Conservation (phyloP, 2,329 filamentous ascomycete genomes). For the Ploettnerulaceae sp. region DNA sequence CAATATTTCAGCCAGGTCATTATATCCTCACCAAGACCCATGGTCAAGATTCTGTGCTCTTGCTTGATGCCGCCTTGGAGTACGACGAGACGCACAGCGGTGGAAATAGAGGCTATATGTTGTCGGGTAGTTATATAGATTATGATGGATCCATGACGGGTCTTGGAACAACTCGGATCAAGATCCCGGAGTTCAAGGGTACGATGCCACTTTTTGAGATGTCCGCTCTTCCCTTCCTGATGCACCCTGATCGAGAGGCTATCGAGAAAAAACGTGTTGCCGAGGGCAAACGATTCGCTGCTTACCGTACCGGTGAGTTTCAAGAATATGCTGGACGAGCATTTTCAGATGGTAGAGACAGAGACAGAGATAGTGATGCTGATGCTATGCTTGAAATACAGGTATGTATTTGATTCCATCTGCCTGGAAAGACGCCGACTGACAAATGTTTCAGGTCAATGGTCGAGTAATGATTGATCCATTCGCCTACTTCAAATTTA, state of each 20-base stretch:
- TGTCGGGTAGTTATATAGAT: constrained; percentile 7
- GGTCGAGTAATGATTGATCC: constrained; percentile 83
- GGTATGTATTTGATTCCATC: constrained; percentile 26
- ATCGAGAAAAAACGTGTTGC: constrained; percentile 35
- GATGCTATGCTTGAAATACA: constrained; percentile 3
- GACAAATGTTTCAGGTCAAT: constrained; percentile 49
- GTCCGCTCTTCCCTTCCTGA: constrained; percentile 40
- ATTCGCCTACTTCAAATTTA: constrained; percentile 25
- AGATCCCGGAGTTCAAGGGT: constrained; percentile 36
- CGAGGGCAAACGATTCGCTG: constrained; percentile 41
- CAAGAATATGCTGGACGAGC: constrained; percentile 9
- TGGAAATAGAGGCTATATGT: constrained; percentile 1
- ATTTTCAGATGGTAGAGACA: not conserved
- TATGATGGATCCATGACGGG: constrained; percentile 9
- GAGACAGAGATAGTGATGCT: too few species aligned
- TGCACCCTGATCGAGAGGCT: constrained; percentile 37
- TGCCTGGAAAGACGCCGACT: not conserved
- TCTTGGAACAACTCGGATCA: constrained; percentile 3
- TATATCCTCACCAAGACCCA: constrained; percentile 17
- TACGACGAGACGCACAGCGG: constrained; percentile 7
- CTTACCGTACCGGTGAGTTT: constrained; percentile 15
- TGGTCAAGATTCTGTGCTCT: constrained; percentile 12
- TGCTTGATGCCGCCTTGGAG: not conserved
- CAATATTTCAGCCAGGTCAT: constrained; percentile 24
- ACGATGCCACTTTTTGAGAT: constrained; percentile 41